Evolutionary conservation across 495 filamentous ascomycete genomes (phyloP).

Genomic region (Terfezia boudieri): DNA sequence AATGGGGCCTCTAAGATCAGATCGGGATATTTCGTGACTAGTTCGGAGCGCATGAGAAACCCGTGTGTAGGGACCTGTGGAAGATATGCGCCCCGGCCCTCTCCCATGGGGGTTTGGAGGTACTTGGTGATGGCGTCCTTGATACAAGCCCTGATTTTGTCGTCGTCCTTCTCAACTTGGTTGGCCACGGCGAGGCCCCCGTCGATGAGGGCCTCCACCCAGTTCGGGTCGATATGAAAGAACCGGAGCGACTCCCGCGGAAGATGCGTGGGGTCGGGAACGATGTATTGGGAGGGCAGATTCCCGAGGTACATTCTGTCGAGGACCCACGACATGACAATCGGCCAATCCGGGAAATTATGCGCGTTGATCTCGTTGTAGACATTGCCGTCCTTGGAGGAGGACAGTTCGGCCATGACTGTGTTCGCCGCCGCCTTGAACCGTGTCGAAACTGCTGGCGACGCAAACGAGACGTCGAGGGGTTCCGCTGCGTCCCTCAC

Average conservation of each 20-base stretch:
- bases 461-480: slow-evolving; percentile 1
- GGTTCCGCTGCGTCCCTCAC: not conserved
- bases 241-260: slow-evolving; percentile 25
- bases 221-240: slow-evolving; percentile 27
- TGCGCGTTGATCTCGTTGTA: slow-evolving; percentile 21
- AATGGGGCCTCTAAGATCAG: slow-evolving; percentile 1
- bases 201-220: slow-evolving; percentile 27
- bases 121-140: slow-evolving; percentile 20
- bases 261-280: slow-evolving; percentile 22
- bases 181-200: slow-evolving; percentile 27
- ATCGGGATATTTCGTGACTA: not conserved
- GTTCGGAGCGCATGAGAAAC: not conserved
- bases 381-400: not conserved
- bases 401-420: not conserved
- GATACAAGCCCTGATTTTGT: slow-evolving; percentile 15
- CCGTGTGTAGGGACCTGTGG: slow-evolving; percentile 2
- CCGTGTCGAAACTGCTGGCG: not conserved
- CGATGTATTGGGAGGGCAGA: slow-evolving; percentile 23
- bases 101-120: slow-evolving; percentile 2
- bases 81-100: not conserved
- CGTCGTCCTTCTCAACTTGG: slow-evolving; percentile 18
- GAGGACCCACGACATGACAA: slow-evolving; percentile 21
- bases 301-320: slow-evolving; percentile 20
- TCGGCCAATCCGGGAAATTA: slow-evolving; percentile 18
- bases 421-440: not conserved